phyloP scores from a whole-genome alignment of 176 grass and related monocot genomes.

The Musa acuminata region DNA sequence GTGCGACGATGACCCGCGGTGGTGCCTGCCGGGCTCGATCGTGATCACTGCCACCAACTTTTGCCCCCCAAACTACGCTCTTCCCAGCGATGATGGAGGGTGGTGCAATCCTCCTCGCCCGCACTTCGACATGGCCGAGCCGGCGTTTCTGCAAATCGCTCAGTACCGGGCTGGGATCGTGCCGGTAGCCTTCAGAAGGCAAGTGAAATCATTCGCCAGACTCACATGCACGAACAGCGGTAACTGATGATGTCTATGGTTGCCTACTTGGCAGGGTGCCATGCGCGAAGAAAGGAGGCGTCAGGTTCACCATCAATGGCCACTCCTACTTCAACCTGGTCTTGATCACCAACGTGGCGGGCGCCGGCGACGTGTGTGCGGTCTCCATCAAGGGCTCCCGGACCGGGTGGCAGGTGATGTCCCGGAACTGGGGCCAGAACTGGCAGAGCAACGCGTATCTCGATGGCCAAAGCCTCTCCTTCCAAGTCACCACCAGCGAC shows the following conservation, averaged over 20 bases:
- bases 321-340: constrained; percentile 94
- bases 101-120: constrained; percentile 7
- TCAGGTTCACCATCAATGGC: constrained; percentile 85
- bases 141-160: constrained; percentile 1
- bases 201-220: neutral
- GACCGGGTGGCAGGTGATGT: constrained; percentile 70
- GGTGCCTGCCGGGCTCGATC: constrained; percentile 1
- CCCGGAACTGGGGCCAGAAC: constrained; percentile 85
- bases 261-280: constrained; percentile 36
- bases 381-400: constrained; percentile 76
- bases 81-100: neutral
- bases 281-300: constrained; percentile 82
- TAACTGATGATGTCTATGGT: neutral
- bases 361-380: constrained; percentile 56
- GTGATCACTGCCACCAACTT: constrained; percentile 4
- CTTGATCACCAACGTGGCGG: constrained; percentile 77
- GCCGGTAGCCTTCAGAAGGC: constrained; percentile 1
- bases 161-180: constrained; percentile 8
- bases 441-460: constrained; percentile 92
- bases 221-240: neutral
- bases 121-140: constrained; percentile 11
- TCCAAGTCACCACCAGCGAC: constrained; percentile 61
- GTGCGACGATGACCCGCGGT: neutral
- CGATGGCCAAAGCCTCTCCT: constrained; percentile 67
- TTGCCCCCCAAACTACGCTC: constrained; percentile 2